phyloP scores from a whole-genome alignment of 441 rosid species.

The Erodium texanum region DNA sequence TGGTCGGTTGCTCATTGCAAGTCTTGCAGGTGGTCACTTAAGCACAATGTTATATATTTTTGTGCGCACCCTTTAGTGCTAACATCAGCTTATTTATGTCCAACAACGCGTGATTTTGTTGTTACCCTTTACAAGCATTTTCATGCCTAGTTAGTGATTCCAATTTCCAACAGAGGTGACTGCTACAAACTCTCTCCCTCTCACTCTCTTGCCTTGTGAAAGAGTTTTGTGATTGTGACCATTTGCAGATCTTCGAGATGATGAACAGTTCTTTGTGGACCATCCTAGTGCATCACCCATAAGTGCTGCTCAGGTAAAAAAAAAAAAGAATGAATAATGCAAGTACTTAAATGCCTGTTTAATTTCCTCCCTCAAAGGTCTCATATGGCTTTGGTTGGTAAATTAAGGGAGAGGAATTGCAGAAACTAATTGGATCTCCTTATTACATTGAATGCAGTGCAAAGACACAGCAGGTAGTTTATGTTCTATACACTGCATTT shows the following conservation, averaged over 20 bases:
- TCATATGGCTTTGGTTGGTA: background rate
- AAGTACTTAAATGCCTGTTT: background rate
- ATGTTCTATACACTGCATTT: background rate
- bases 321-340: background rate
- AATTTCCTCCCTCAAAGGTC: background rate
- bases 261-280: conserved; percentile 4
- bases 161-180: background rate
- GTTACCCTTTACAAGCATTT: too few species aligned
- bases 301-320: background rate
- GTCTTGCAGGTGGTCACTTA: too few species aligned
- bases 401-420: background rate
- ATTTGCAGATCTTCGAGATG: conserved; percentile 5
- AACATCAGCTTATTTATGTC: too few species aligned
- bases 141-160: too few species aligned
- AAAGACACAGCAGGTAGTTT: background rate
- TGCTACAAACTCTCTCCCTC: too few species aligned
- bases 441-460: background rate
- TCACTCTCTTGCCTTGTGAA: background rate
- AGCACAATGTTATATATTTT: too few species aligned
- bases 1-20: too few species aligned
- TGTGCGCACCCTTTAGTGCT: too few species aligned
- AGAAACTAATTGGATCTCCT: conserved; percentile 4
- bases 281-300: conserved; percentile 5
- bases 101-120: too few species aligned
- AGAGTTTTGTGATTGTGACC: background rate